phyloP scores from a whole-genome alignment of 2,329 filamentous ascomycete species.

The Tolypocladium inflatum region DNA sequence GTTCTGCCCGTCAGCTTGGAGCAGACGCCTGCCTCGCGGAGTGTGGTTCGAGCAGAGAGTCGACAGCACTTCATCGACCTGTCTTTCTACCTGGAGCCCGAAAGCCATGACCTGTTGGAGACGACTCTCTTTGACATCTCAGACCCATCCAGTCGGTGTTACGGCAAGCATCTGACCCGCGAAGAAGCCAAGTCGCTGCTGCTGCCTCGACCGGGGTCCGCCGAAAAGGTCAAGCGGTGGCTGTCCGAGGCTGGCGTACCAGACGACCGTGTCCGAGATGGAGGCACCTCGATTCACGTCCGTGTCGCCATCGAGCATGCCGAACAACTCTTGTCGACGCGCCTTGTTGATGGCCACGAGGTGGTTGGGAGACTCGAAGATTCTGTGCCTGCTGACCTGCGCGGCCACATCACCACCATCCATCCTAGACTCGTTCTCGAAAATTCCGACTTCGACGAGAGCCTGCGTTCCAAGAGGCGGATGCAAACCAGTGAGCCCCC shows the following conservation, averaged over 20 bases:
- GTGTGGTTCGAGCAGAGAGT: not conserved
- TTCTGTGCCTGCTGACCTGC: not conserved
- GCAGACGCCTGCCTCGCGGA: not conserved
- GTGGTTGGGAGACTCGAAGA: not conserved
- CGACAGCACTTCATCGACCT: not conserved
- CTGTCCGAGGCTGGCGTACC: conserved; percentile 28
- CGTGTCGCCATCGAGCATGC: conserved; percentile 27
- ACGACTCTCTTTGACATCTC: conserved; percentile 37
- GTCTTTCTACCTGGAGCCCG: not conserved
- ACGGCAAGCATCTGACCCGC: conserved; percentile 38
- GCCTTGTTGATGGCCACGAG: not conserved
- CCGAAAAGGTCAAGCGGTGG: conserved; percentile 34
- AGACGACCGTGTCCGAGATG: conserved; percentile 23
- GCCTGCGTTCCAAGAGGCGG: not conserved
- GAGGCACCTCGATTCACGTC: conserved; percentile 31
- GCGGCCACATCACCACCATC: not conserved
- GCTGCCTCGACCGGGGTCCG: conserved; percentile 28
- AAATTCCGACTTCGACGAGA: not conserved
- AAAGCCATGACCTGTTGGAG: conserved; percentile 23
- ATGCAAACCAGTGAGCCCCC: not conserved
- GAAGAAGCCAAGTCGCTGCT: conserved; percentile 40
- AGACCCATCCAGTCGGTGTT: conserved; percentile 33
- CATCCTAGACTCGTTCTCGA: not conserved
- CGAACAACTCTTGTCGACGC: conserved; percentile 28
- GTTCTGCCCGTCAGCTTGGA: not conserved